Conservation (phyloP, 2,329 filamentous ascomycete species). For the Leptographium flavum region DNA sequence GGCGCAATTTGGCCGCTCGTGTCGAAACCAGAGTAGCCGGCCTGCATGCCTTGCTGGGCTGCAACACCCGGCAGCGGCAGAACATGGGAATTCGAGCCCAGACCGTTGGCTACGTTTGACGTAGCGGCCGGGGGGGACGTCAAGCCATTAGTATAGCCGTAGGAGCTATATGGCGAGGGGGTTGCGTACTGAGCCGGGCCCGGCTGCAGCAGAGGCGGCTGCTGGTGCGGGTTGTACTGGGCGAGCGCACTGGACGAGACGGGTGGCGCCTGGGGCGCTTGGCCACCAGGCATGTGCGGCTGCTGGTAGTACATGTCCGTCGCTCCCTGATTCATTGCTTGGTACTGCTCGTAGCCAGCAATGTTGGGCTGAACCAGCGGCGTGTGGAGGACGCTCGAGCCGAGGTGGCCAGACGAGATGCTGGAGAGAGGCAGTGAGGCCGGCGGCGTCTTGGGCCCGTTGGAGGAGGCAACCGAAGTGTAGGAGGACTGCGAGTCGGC, state of each 20-base stretch:
- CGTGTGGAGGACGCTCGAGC: slow-evolving; percentile 22
- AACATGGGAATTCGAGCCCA: slow-evolving; percentile 48
- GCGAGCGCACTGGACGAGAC: slow-evolving; percentile 59
- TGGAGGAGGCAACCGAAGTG: slow-evolving; percentile 39
- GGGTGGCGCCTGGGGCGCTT: slow-evolving; percentile 60
- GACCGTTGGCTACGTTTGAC: slow-evolving; percentile 50
- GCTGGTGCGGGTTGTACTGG: slow-evolving; percentile 62
- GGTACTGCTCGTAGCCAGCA: slow-evolving; percentile 28
- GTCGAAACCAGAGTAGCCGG: slow-evolving; percentile 50
- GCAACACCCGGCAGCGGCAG: slow-evolving; percentile 53
- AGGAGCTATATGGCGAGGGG: slow-evolving; percentile 48
- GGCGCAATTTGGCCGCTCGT: slow-evolving; percentile 86
- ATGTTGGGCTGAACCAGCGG: slow-evolving; percentile 22
- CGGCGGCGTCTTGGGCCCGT: slow-evolving; percentile 58
- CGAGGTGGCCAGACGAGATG: not conserved
- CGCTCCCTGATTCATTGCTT: slow-evolving; percentile 66
- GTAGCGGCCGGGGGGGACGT: slow-evolving; percentile 62
- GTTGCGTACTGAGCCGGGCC: slow-evolving; percentile 54
- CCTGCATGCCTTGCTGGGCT: slow-evolving; percentile 29
- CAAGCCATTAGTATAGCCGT: slow-evolving; percentile 63
- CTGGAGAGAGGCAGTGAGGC: slow-evolving; percentile 45
- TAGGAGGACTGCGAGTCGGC: slow-evolving; percentile 39
- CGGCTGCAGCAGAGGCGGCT: slow-evolving; percentile 62
- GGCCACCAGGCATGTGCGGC: slow-evolving; percentile 63
- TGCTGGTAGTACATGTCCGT: slow-evolving; percentile 75